These are phyloP conservation scores for Calocybe indica DNA, from an alignment of 768 basidiomycete genomes.

Conservation along the genomic window DNA sequence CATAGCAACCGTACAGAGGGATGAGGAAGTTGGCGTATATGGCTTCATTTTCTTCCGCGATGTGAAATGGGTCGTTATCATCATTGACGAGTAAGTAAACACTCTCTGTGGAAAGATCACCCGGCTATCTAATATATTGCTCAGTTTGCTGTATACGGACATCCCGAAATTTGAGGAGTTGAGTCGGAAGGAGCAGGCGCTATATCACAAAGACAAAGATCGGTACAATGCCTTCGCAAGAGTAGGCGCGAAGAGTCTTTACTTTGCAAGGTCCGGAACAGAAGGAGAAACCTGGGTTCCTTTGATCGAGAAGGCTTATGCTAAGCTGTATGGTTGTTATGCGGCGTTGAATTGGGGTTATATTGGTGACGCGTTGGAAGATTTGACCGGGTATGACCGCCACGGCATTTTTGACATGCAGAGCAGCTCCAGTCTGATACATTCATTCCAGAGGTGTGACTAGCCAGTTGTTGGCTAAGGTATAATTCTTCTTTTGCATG, in stretches of 20 bases:
- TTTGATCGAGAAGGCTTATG: slow-evolving; percentile 53
- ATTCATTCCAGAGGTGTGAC: slow-evolving; percentile 14
- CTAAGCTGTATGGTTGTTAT: slow-evolving; percentile 50
- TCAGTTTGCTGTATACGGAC: slow-evolving; percentile 39
- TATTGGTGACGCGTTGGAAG: slow-evolving; percentile 48
- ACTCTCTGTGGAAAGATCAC: not conserved
- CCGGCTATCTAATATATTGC: not conserved
- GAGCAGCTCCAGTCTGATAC: not conserved
- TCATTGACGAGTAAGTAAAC: slow-evolving; percentile 45
- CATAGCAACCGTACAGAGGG: slow-evolving; percentile 24
- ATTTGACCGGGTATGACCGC: slow-evolving; percentile 43
- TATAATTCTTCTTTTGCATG: too few species aligned
- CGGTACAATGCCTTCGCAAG: slow-evolving; percentile 37
- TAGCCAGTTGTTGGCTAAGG: not conserved
- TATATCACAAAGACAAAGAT: slow-evolving; percentile 48
- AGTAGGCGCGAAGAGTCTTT: slow-evolving; percentile 39
- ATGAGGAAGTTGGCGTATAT: slow-evolving; percentile 47
- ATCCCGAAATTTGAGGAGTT: slow-evolving; percentile 50
- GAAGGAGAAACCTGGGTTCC: slow-evolving; percentile 54
- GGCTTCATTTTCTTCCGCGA: slow-evolving; percentile 51
- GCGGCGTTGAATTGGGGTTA: slow-evolving; percentile 33
- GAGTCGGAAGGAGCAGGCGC: slow-evolving; percentile 25
- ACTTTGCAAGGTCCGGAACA: slow-evolving; percentile 42
- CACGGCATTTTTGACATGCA: not conserved
- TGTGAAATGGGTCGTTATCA: slow-evolving; percentile 38